Conservation (phyloP, 352 stramenopile species). For the Pilasporangium apinafurcum region DNA sequence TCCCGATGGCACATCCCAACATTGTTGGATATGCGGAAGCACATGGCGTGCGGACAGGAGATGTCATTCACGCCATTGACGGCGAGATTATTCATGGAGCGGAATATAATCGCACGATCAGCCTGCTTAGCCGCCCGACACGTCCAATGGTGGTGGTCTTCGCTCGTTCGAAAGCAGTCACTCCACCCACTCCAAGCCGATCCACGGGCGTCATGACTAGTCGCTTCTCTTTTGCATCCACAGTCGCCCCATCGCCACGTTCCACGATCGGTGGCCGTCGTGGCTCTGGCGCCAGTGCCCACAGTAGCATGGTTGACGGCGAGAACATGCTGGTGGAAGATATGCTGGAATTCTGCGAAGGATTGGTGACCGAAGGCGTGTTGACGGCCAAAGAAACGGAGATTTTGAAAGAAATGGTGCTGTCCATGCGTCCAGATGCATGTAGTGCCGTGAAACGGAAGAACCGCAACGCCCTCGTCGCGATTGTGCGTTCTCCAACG, state of each 20-base stretch:
- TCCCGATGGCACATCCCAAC: conserved; percentile 77
- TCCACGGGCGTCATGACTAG: conserved; percentile 42
- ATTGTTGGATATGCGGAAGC: conserved; percentile 80
- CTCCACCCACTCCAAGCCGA: conserved; percentile 46
- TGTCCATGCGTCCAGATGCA: conserved; percentile 64
- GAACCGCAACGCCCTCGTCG: conserved; percentile 80
- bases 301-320: conserved; percentile 44
- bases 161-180: conserved; percentile 59
- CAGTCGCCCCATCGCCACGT: conserved; percentile 56
- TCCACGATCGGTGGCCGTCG: conserved; percentile 24
- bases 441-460: conserved; percentile 70
- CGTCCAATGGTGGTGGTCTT: conserved; percentile 81
- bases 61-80: conserved; percentile 77
- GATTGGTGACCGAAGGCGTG: conserved; percentile 37
- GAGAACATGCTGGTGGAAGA: conserved; percentile 70
- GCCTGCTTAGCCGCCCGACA: conserved; percentile 52
- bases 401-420: conserved; percentile 74
- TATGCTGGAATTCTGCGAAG: conserved; percentile 84
- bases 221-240: conserved; percentile 71
- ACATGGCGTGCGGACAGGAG: conserved; percentile 72
- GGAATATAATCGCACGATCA: conserved; percentile 81
- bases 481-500: conserved; percentile 72
- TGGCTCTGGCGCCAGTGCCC: conserved; percentile 31
- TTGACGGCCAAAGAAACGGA: conserved; percentile 61
- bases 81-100: conserved; percentile 68